Evolutionary conservation across 1,139 yeast species (phyloP).

Genomic region (Lodderomyces orthopsilosis): DNA sequence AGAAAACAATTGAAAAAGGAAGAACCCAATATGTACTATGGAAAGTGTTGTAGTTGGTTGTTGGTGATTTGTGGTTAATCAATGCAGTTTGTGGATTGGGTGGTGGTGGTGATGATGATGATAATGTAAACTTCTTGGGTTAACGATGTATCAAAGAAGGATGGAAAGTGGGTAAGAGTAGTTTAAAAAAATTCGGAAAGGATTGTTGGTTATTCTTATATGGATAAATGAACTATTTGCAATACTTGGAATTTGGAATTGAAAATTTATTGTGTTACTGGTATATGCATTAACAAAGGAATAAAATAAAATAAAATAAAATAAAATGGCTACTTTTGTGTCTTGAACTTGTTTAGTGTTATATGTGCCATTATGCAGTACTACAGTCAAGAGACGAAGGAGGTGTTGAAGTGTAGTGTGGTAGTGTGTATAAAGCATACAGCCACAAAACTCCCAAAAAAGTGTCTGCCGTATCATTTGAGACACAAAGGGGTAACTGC

Average conservation of each 20-base stretch:
- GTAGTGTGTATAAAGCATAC: too few species aligned
- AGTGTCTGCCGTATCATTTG: constrained; percentile 1
- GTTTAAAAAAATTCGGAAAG: neutral
- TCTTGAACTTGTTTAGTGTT: too few species aligned
- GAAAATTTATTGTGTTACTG: too few species aligned
- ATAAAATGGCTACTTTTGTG: neutral
- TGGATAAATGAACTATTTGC: neutral
- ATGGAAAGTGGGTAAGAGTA: neutral
- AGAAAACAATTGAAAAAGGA: too few species aligned
- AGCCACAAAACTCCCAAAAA: neutral
- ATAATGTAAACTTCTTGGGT: neutral
- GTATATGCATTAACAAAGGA: too few species aligned
- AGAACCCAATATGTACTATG: too few species aligned
- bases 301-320: too few species aligned
- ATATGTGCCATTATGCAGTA: constrained; percentile 2
- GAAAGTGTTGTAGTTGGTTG: too few species aligned
- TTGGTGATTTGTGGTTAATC: neutral
- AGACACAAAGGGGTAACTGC: constrained; percentile 1
- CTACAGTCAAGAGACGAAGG: too few species aligned
- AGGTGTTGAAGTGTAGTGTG: too few species aligned
- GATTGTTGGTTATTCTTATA: neutral
- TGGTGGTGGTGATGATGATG: neutral
- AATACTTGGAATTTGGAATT: neutral
- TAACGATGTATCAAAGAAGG: neutral
- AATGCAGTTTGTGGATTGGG: too few species aligned